Evolutionary conservation across 208 protist genomes (phyloP).

Genomic region (Trypanosoma vivax): DNA sequence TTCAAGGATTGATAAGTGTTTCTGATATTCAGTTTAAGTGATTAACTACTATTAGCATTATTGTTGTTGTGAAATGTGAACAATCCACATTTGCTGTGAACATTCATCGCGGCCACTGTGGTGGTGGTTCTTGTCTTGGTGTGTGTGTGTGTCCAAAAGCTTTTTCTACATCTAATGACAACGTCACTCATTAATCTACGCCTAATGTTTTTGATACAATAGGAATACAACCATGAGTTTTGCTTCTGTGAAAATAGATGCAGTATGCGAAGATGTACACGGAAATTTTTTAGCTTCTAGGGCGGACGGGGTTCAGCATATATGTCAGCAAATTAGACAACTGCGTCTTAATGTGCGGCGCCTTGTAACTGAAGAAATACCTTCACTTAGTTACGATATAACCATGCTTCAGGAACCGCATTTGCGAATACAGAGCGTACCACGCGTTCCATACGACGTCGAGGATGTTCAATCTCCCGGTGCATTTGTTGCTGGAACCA

Average conservation of each 20-base stretch:
- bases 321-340: constrained; percentile 12
- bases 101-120: no score
- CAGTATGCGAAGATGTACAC: constrained; percentile 26
- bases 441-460: background rate
- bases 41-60: background rate
- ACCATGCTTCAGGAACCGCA: constrained; percentile 19
- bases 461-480: background rate
- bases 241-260: constrained; percentile 10
- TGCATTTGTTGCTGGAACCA: constrained; percentile 12
- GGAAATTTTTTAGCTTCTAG: background rate
- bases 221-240: constrained; percentile 3
- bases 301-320: background rate
- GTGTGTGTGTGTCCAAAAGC: no score
- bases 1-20: background rate
- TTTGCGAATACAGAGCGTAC: background rate
- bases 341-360: constrained; percentile 10
- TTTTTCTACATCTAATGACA: no score
- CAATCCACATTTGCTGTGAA: no score
- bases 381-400: constrained; percentile 8
- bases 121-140: no score
- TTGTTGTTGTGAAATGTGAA: background rate
- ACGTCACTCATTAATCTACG: background rate
- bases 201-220: constrained; percentile 1
- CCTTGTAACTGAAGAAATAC: constrained; percentile 11
- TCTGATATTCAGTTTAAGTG: background rate